phyloP scores from a whole-genome alignment of 352 stramenopile species.

The Phytopythium kandeliae region DNA sequence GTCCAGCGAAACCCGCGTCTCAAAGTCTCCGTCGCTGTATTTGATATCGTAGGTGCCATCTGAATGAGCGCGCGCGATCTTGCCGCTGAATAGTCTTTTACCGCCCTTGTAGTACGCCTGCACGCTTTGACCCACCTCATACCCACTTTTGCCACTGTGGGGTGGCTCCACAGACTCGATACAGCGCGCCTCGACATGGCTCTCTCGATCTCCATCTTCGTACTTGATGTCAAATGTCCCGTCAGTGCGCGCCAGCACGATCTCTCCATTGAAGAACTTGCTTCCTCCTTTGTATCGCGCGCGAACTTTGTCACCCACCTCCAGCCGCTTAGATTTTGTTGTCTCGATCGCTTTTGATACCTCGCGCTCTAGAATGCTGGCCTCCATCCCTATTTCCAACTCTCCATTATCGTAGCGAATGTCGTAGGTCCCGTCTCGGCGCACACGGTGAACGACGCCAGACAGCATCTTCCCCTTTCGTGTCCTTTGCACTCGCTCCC shows the following conservation, averaged over 20 bases:
- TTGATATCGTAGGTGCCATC: constrained; percentile 68
- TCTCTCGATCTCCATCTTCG: constrained; percentile 32
- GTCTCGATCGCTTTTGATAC: background rate
- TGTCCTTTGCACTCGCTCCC: constrained; percentile 10
- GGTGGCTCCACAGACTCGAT: constrained; percentile 16
- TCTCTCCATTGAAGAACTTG: constrained; percentile 26
- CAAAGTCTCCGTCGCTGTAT: constrained; percentile 55
- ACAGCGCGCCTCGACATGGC: constrained; percentile 19
- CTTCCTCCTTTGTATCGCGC: constrained; percentile 33
- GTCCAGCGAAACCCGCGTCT: constrained; percentile 20
- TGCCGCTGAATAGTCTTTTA: constrained; percentile 47
- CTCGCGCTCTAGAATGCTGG: constrained; percentile 14
- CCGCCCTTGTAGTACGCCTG: constrained; percentile 56
- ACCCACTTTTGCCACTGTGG: background rate
- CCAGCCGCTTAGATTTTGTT: constrained; percentile 7
- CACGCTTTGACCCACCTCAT: constrained; percentile 3
- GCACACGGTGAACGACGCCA: constrained; percentile 27
- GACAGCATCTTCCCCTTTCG: constrained; percentile 23
- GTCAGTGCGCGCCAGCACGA: constrained; percentile 29
- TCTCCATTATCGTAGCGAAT: constrained; percentile 57
- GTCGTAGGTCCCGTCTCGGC: constrained; percentile 57
- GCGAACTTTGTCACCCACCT: constrained; percentile 27
- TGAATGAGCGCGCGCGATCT: constrained; percentile 43
- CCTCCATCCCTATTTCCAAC: constrained; percentile 20
- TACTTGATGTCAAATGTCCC: constrained; percentile 46